Percentiles rank a stretch among this genome's conserved stretches.
phyloP scores from a whole-genome alignment of 352 stramenopile species.

The Phytophthora pluvialis region DNA sequence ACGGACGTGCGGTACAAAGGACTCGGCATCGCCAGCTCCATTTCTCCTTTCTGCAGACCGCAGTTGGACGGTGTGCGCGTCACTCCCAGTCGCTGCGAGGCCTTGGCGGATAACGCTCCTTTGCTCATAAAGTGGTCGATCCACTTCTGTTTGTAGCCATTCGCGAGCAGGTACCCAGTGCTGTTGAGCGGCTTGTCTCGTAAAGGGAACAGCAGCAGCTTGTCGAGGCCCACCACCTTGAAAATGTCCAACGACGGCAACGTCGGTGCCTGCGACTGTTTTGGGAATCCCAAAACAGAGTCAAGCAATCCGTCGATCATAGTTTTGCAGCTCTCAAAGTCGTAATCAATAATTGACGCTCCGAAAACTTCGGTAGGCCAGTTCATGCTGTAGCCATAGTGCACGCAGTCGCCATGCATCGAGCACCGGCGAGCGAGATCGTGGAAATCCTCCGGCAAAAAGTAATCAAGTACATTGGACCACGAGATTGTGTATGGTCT shows the following conservation, averaged over 20 bases:
- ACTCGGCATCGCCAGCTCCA: conserved; percentile 15
- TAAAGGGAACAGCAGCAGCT: conserved; percentile 28
- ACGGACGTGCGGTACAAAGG: conserved; percentile 23
- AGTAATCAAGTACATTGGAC: conserved; percentile 37
- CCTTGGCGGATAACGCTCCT: background rate
- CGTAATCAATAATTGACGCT: conserved; percentile 32
- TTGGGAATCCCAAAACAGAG: conserved; percentile 21
- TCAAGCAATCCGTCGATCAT: conserved; percentile 12
- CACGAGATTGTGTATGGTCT: conserved; percentile 36
- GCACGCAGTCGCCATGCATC: conserved; percentile 25
- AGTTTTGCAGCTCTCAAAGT: background rate
- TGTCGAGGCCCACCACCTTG: conserved; percentile 21
- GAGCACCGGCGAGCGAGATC: conserved; percentile 40
- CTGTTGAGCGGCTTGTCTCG: conserved; percentile 21
- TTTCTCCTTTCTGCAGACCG: conserved; percentile 24
- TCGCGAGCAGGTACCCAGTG: conserved; percentile 23
- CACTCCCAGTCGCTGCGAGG: conserved; percentile 5
- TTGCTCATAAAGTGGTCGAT: conserved; percentile 31
- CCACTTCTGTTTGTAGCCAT: conserved; percentile 23
- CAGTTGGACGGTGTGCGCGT: conserved; percentile 14
- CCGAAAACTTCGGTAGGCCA: conserved; percentile 33
- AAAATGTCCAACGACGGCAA: conserved; percentile 3
- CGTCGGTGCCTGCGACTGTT: background rate
- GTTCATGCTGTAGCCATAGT: conserved; percentile 42
- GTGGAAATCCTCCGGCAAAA: conserved; percentile 36